These are phyloP conservation scores for Senecio squalidus DNA, from an alignment of 140 eudicot genomes.

Conservation along the genomic window DNA sequence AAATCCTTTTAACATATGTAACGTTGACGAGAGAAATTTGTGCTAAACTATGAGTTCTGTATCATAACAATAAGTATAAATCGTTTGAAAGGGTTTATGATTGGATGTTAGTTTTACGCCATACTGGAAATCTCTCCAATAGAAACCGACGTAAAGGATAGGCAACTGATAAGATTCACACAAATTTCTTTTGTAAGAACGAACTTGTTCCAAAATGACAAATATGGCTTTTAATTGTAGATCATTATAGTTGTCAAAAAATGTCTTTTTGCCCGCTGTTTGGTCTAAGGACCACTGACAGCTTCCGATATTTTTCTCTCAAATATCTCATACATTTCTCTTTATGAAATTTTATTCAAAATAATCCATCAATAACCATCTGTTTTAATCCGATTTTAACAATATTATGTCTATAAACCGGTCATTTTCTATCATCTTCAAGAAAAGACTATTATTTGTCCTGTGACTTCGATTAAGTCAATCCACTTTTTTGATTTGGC, in stretches of 20 bases:
- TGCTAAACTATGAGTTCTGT: constrained; percentile 1
- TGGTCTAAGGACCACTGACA: constrained; percentile 18
- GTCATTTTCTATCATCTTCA: constrained; percentile 14
- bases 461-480: neutral
- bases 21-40: neutral
- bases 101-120: neutral
- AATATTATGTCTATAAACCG: neutral
- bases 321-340: constrained; percentile 15
- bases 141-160: constrained; percentile 21
- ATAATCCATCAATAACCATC: neutral
- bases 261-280: constrained; percentile 20
- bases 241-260: constrained; percentile 17
- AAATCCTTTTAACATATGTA: neutral
- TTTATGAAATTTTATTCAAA: constrained; percentile 1
- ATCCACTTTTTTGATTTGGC: neutral
- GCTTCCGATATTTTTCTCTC: constrained; percentile 18
- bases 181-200: constrained; percentile 9
- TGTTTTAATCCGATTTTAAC: neutral
- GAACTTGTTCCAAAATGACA: constrained; percentile 23
- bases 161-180: constrained; percentile 42
- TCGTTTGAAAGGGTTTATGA: neutral
- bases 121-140: neutral
- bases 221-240: constrained; percentile 11
- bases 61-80: neutral
- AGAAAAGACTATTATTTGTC: neutral